phyloP scores from a whole-genome alignment of 148 eudicot genomes.

The Chenopodium suecicum region DNA sequence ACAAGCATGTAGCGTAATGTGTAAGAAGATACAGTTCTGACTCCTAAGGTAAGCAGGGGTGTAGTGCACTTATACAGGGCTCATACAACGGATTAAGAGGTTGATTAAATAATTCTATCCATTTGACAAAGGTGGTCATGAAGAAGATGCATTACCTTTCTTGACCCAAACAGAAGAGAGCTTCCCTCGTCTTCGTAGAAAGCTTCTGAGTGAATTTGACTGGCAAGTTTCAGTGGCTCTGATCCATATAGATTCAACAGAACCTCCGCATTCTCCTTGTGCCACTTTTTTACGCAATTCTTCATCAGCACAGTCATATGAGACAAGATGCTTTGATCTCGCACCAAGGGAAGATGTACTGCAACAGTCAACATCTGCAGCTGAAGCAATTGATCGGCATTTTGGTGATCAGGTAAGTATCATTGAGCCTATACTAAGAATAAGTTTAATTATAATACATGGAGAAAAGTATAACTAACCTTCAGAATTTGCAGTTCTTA shows the following conservation, averaged over 20 bases:
- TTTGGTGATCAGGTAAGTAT: background rate
- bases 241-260: slow-evolving; percentile 67
- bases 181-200: slow-evolving; percentile 72
- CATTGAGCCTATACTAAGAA: background rate
- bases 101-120: background rate
- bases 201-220: slow-evolving; percentile 60
- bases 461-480: slow-evolving; percentile 39
- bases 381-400: background rate
- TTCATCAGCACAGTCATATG: slow-evolving; percentile 44
- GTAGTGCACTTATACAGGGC: background rate
- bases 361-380: slow-evolving; percentile 77
- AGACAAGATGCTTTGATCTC: slow-evolving; percentile 59
- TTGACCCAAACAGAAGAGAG: slow-evolving; percentile 63
- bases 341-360: slow-evolving; percentile 74
- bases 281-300: slow-evolving; percentile 41
- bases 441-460: background rate
- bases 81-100: background rate
- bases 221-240: slow-evolving; percentile 63
- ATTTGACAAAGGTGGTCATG: background rate
- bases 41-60: background rate
- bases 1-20: background rate
- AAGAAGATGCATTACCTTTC: slow-evolving; percentile 50
- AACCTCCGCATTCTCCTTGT: slow-evolving; percentile 42
- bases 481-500: slow-evolving; percentile 52
- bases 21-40: background rate